Evolutionary conservation across 2,329 filamentous ascomycete species (phyloP), one percentile per base, ranked within the genome.

Genomic region (Xylariaceae sp.): DNA sequence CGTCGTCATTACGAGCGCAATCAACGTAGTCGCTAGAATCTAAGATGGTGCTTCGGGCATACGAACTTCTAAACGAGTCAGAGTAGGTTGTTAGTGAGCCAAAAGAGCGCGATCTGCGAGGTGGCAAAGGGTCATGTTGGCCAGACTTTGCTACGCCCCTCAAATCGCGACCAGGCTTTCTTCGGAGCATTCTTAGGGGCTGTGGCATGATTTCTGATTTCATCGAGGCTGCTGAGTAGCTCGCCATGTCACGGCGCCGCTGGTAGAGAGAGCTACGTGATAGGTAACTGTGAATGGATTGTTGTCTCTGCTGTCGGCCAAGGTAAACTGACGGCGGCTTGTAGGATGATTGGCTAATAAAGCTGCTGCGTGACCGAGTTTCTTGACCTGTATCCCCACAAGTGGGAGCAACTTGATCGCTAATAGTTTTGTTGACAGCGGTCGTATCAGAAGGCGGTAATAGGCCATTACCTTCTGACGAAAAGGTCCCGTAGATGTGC

Each of bases 81-180:
- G 82, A 81, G 65, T 82, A 87, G 0, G 80, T 80, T 1, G 82
- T 82, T 49, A 87, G 67, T 0, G 85, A 87, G 1, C 81, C 84
- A 2, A 82, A 79, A 10, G 84, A 87, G 45, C 76, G 79, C 13
- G 84, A 83, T 68, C 78, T 78, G 56, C 80, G 77, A 47, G 84
- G 67, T 1, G 75, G 73, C 11, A 74, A 68, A 7, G 74, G 69
- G 51, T 86, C 82, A 2, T 87, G 71, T 37, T 89, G 86, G 47
- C 82, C 82, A 35, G 87, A 82, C 60, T 87, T 87, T 15, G 80
- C 81, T 44, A 83, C 87, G 13, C 86, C 87, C 62, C 87, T 82
- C 52, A 94, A 74, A 71, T 93, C 86, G 39, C 90, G 89, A 52
- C 89, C 90, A 5, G 89, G 90, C 11, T 87, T 81, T 69, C 90